A percentile compares a stretch with the other conserved stretches of the same genome.
These are phyloP conservation scores for Myriosclerotinia duriaeana DNA, from an alignment of 2,329 filamentous ascomycete species.

Conservation along the genomic window DNA sequence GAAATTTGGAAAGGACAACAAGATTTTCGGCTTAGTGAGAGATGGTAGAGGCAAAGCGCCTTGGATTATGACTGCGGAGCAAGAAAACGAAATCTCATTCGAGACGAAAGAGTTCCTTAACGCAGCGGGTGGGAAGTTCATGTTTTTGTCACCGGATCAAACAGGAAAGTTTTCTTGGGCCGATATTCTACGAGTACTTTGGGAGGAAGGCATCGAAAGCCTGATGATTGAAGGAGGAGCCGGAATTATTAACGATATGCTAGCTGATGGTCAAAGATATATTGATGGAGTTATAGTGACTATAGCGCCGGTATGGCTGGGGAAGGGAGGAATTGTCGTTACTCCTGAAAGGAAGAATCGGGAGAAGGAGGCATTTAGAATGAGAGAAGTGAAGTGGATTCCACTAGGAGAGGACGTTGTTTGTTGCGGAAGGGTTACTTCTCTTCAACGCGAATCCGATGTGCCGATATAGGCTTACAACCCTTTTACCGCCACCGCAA, in stretches of 20 bases:
- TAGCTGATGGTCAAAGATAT: slow-evolving; percentile 61
- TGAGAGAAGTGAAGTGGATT: slow-evolving; percentile 31
- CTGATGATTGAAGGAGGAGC: slow-evolving; percentile 93
- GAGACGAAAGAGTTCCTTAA: slow-evolving; percentile 15
- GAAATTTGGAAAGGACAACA: slow-evolving; percentile 42
- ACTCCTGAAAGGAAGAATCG: slow-evolving; percentile 51
- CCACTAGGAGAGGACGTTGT: slow-evolving; percentile 34
- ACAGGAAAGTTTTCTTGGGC: not conserved
- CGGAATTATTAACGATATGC: slow-evolving; percentile 74
- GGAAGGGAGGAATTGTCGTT: slow-evolving; percentile 76
- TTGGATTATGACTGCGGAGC: slow-evolving; percentile 58
- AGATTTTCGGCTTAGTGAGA: slow-evolving; percentile 64
- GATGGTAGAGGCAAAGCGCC: slow-evolving; percentile 69
- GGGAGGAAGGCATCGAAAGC: slow-evolving; percentile 53
- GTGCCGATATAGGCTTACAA: no score
- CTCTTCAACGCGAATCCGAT: no score
- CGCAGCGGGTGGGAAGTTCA: slow-evolving; percentile 25
- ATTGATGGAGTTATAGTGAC: slow-evolving; percentile 82
- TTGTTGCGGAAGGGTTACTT: slow-evolving; percentile 25
- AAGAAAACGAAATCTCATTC: not conserved
- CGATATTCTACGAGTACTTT: slow-evolving; percentile 3
- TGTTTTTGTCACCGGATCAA: slow-evolving; percentile 19
- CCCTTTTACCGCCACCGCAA: no score
- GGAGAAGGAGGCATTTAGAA: slow-evolving; percentile 21
- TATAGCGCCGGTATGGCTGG: slow-evolving; percentile 87